Evolutionary conservation across 2,329 filamentous ascomycete genomes (phyloP), one percentile per base, ranked within the genome.

Genomic region (Magnaporthales sp.): DNA sequence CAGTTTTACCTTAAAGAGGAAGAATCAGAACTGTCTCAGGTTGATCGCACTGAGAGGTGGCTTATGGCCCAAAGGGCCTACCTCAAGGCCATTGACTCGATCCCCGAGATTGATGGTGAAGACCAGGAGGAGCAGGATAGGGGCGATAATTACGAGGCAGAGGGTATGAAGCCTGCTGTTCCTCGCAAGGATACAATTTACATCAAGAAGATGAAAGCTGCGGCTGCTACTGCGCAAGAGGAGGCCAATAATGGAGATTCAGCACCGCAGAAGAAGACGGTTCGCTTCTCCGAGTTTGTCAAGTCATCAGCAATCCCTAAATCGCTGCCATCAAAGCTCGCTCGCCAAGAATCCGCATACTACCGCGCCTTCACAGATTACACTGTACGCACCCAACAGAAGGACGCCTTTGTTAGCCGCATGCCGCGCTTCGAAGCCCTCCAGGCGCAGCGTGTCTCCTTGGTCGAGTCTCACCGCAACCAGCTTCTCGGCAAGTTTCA

Each of bases 1-100:
- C 86, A 92, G 67, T 83, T 86, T 68, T 96, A 96, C 73, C 83
- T 84, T 66, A 91, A 92, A 75, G 86, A 96, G 69, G 85, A 91
- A 73, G 82, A 90, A 70, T 84, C 84, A 60, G 88, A 91, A 8
- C 80, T 89, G 24, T 86, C 85, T n/a, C 92, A 93, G 72, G 80
- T 95, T 65, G 91, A 95, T 76, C 88, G 93, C 69, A 98, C 94
- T 4, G 89, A 91, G 72, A 78, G 91, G 61, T 98, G 94, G 94
- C 85, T 98, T 31, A 81, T 88, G 71, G 91, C 92, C 8, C 94
- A 98, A 76, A 88, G 88, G 67, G 83, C 87, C 15, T 95, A 96
- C 72, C 84, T 94, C 67, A 83, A 88, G 60, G 88, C 88, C 26
- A 86, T 83, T 66, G 84, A 86, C 67, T 79, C 86, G 80, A 86